Evolutionary conservation across 139 green algal species (phyloP), one percentile per base, ranked within the genome.

Genomic region (Picocystis salinarum): DNA sequence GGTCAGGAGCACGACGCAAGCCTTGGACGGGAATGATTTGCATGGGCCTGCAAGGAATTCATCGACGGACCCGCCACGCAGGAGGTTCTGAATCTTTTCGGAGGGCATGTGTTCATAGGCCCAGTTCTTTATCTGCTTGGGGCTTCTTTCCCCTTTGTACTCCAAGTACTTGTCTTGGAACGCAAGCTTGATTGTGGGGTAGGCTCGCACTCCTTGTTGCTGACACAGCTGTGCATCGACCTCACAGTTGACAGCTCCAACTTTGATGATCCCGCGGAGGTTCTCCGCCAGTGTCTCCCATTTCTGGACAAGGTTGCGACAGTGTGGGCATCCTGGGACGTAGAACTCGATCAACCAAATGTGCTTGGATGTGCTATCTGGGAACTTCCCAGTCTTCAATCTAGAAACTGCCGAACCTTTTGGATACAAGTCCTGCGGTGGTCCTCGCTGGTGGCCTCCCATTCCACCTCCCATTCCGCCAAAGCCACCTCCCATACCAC

Each of bases 231-330:
- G 30, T 36, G 69, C 40, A 39, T 84, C 44, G 5, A 56, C 62
- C 15, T 89, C 80, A 44, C 80, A 91, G 60, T 91, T 80, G 17
- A 91, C 68, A 2, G 68, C 80, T 12, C 52, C 71, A 33, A 55
- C 15, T 5, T 64, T 66, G 9, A 70, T 70, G 0, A 91, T 65
- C 3, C 76, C 79, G 41, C 75, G 69, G 15, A 91, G 65, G 4
- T 69, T 50, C 1, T 42, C 44, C 3, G 71, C 77, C 9, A 76
- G 52, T 50, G 75, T 59, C 19, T 46, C 54, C 68, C 69, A 90
- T 46, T 87, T 79, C 39, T 67, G 70, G 2, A 67, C 64, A 45
- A 90, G 58, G 33, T 71, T 34, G n/a, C 60, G 48, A 54, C 75
- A 85, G 64, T 85, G 75, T 3, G 69, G 71, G 52, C 69, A 76